phyloP scores from a whole-genome alignment of 805 yeast species.

The Cyberlindnera maritima region DNA sequence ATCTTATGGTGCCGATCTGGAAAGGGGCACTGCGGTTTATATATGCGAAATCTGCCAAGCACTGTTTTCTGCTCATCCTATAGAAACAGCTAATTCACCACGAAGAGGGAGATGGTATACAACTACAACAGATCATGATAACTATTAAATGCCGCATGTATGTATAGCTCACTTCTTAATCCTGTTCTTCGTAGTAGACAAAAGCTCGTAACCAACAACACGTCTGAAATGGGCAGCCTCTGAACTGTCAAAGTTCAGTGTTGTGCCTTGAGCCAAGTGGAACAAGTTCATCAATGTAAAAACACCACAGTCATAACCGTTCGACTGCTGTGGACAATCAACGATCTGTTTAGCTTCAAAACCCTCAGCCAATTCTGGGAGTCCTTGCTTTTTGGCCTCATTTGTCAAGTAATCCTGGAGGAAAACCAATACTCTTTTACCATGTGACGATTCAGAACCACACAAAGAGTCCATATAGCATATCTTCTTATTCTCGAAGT shows the following conservation, averaged over 20 bases:
- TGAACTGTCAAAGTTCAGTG: conserved; percentile 54
- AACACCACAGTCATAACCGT: conserved; percentile 95
- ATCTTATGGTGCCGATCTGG: no score
- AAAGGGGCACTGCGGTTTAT: no score
- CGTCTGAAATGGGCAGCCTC: conserved; percentile 71
- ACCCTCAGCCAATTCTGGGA: conserved; percentile 31
- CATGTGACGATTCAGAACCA: conserved; percentile 35
- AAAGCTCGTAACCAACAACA: conserved; percentile 31
- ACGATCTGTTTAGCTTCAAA: conserved; percentile 30
- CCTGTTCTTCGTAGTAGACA: conserved; percentile 7
- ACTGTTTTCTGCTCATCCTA: no score
- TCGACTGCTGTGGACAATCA: conserved; percentile 79
- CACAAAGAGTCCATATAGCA: conserved; percentile 76
- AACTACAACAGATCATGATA: no score
- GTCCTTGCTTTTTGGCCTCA: conserved; percentile 56
- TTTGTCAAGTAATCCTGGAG: conserved; percentile 61
- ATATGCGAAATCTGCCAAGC: no score
- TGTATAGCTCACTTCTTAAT: not conserved
- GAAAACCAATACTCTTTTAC: conserved; percentile 39
- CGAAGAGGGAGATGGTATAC: no score
- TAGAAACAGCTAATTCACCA: no score
- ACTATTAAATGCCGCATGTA: no score
- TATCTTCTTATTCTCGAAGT: conserved; percentile 56
- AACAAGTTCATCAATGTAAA: conserved; percentile 80
- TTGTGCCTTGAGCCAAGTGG: conserved; percentile 49